These are phyloP conservation scores for Venturia pyrina DNA, from an alignment of 2,329 filamentous ascomycete genomes.

Conservation along the genomic window DNA sequence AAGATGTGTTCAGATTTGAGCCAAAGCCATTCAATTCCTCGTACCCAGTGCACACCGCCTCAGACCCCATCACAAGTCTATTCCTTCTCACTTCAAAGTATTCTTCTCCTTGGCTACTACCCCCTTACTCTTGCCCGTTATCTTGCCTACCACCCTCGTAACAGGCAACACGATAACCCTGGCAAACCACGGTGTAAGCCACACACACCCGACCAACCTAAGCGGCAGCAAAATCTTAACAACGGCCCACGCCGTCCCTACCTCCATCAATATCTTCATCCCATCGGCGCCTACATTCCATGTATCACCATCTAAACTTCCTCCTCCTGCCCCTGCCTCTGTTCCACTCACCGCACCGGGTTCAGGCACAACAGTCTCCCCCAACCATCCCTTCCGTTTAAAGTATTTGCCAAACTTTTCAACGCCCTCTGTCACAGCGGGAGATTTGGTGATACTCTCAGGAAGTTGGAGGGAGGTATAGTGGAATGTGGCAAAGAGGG, in stretches of 20 bases:
- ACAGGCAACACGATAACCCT: conserved; percentile 47
- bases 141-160: not conserved
- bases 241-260: conserved; percentile 83
- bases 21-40: no score
- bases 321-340: conserved; percentile 17
- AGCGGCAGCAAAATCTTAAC: conserved; percentile 77
- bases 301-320: conserved; percentile 23
- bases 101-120: not conserved
- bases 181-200: conserved; percentile 90
- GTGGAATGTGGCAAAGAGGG: conserved; percentile 68
- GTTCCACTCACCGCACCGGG: conserved; percentile 33
- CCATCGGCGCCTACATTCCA: conserved; percentile 35
- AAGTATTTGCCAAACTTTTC: conserved; percentile 70
- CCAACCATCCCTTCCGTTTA: conserved; percentile 70
- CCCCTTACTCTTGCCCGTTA: not conserved
- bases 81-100: not conserved
- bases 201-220: conserved; percentile 68
- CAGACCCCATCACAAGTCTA: no score
- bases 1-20: no score
- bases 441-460: conserved; percentile 40
- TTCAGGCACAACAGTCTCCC: conserved; percentile 25
- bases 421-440: conserved; percentile 52
- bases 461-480: conserved; percentile 63
- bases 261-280: conserved; percentile 49
- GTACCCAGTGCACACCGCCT: no score